phyloP scores from a whole-genome alignment of 169 alveolate genomes.

The Eimeria praecox region DNA sequence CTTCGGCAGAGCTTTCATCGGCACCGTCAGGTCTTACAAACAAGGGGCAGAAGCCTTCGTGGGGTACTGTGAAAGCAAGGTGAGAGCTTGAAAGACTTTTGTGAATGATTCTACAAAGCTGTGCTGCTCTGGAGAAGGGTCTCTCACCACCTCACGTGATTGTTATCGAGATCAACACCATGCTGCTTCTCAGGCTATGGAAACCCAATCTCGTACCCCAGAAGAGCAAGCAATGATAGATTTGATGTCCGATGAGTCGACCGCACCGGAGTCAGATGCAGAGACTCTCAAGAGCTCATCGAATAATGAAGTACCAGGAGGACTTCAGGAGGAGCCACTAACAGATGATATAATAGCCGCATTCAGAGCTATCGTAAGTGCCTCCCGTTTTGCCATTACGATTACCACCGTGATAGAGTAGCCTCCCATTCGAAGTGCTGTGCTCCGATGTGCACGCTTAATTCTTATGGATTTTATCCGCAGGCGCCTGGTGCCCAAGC shows the following conservation, averaged over 20 bases:
- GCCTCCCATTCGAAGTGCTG: background rate
- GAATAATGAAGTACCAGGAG: background rate
- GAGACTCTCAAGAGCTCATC: background rate
- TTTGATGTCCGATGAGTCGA: constrained; percentile 36
- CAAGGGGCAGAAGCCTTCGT: constrained; percentile 51
- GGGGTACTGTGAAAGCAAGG: constrained; percentile 33
- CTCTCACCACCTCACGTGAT: background rate
- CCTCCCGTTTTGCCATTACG: background rate
- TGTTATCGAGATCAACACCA: background rate
- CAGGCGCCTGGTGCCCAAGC: constrained; percentile 37
- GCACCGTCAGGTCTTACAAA: constrained; percentile 7
- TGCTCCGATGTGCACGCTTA: background rate
- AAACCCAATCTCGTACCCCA: background rate
- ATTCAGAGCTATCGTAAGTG: constrained; percentile 11
- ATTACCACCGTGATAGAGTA: background rate
- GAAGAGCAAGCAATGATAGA: constrained; percentile 55
- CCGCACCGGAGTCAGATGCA: background rate
- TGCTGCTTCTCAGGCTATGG: constrained; percentile 23
- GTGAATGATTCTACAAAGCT: background rate
- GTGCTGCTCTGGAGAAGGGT: background rate
- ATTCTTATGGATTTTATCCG: background rate
- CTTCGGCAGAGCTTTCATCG: constrained; percentile 66
- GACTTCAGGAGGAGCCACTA: background rate
- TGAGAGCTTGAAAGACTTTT: background rate
- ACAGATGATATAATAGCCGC: constrained; percentile 18